These are phyloP conservation scores for Verticillium klebahnii DNA, from an alignment of 2,329 filamentous ascomycete species.

Conservation along the genomic window DNA sequence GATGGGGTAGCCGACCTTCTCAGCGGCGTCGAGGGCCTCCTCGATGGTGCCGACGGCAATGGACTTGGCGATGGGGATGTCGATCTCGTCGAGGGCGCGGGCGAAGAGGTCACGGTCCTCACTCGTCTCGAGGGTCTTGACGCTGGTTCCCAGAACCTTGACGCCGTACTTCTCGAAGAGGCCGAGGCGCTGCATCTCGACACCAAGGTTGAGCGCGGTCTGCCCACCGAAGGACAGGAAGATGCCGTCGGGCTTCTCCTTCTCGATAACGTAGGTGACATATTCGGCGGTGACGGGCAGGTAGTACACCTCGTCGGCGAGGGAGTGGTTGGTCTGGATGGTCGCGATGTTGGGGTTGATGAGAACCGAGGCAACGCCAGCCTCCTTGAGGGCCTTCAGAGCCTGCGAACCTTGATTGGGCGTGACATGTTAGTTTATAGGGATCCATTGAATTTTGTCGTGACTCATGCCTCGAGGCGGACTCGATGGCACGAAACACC, in stretches of 20 bases:
- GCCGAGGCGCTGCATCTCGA: conserved; percentile 94
- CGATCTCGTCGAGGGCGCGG: conserved; percentile 92
- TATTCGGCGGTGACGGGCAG: conserved; percentile 97
- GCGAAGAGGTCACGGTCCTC: conserved; percentile 96
- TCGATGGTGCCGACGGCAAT: conserved; percentile 89
- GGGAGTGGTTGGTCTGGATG: conserved; percentile 93
- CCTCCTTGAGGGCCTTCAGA: conserved; percentile 94
- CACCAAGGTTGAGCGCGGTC: conserved; percentile 93
- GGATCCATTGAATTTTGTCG: conserved; percentile 1
- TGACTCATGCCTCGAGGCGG: conserved; percentile 18
- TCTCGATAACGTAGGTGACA: conserved; percentile 94
- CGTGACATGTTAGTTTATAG: conserved; percentile 14
- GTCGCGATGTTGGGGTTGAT: conserved; percentile 99
- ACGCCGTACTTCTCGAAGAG: conserved; percentile 94
- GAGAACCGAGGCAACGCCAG: conserved; percentile 82
- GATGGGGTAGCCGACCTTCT: conserved; percentile 88
- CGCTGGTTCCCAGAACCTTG: conserved; percentile 90
- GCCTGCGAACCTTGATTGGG: conserved; percentile 75
- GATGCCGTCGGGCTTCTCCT: conserved; percentile 92
- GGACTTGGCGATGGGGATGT: conserved; percentile 95
- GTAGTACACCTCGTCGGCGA: conserved; percentile 97
- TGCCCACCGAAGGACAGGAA: conserved; percentile 97
- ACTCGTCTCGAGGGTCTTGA: conserved; percentile 88
- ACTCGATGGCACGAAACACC: neutral
- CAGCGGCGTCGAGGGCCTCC: conserved; percentile 83